phyloP scores from a whole-genome alignment of 2,329 filamentous ascomycete genomes.

The Ophiostoma triangulosporum region DNA sequence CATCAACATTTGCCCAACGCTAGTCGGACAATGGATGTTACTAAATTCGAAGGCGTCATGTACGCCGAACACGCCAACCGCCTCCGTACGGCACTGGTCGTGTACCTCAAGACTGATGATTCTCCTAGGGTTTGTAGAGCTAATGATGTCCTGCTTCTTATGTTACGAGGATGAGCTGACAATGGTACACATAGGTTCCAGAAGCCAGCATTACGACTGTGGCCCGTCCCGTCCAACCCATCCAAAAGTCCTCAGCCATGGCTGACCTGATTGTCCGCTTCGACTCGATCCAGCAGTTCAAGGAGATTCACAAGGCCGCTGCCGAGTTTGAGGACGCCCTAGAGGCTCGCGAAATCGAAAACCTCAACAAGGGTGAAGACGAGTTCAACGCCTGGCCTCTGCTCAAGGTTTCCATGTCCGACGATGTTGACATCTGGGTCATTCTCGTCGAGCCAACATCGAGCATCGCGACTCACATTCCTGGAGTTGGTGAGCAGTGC shows the following conservation, averaged over 20 bases:
- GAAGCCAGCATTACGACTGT: too few relatives aligned
- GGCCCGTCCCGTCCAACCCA: background rate
- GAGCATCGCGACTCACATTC: constrained; percentile 3
- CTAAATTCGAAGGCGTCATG: background rate
- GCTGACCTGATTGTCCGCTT: constrained; percentile 7
- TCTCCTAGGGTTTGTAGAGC: background rate
- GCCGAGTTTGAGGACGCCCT: constrained; percentile 11
- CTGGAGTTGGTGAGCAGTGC: constrained; percentile 11
- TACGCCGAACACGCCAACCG: background rate
- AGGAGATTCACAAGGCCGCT: constrained; percentile 7
- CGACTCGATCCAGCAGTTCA: constrained; percentile 10
- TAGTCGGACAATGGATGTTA: background rate
- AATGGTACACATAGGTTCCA: background rate
- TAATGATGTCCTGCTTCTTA: background rate
- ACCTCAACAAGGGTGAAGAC: constrained; percentile 23
- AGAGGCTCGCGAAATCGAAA: constrained; percentile 17
- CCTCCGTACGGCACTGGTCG: background rate
- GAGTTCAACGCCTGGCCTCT: constrained; percentile 13
- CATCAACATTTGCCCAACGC: too few relatives aligned
- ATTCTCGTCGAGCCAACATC: constrained; percentile 9
- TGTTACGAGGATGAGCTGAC: background rate
- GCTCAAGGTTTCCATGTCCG: background rate
- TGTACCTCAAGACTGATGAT: background rate
- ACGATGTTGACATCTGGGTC: constrained; percentile 11
- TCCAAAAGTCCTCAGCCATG: background rate